These are phyloP conservation scores for Coemansia pectinata DNA, from an alignment of 192 early-diverging fungal species.

Conservation along the genomic window DNA sequence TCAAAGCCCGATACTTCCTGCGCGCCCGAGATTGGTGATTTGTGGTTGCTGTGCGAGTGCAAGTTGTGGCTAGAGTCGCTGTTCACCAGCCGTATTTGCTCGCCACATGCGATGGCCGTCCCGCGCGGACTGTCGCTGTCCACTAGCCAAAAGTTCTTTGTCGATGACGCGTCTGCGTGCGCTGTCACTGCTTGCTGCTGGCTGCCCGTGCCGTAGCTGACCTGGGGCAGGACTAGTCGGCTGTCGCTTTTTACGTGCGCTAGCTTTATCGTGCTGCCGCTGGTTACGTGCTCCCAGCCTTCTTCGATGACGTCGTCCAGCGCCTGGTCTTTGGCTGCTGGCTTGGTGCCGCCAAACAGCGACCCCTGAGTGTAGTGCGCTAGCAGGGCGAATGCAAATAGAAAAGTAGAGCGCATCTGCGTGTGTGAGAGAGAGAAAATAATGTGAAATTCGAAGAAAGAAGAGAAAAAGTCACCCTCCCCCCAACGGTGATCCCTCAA, in stretches of 20 bases:
- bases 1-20: slow-evolving; percentile 56
- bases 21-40: slow-evolving; percentile 44
- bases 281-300: slow-evolving; percentile 46
- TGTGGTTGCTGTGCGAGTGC: slow-evolving; percentile 46
- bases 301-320: slow-evolving; percentile 12
- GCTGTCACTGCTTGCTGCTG: slow-evolving; percentile 53
- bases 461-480: background rate
- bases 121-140: slow-evolving; percentile 19
- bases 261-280: slow-evolving; percentile 49
- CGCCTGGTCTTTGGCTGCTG: background rate
- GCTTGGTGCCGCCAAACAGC: slow-evolving; percentile 13
- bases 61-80: slow-evolving; percentile 44
- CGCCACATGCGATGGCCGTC: slow-evolving; percentile 21
- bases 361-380: background rate
- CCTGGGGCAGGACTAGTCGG: slow-evolving; percentile 48
- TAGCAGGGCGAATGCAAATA: background rate
- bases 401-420: background rate
- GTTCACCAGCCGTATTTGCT: slow-evolving; percentile 34
- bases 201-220: slow-evolving; percentile 55
- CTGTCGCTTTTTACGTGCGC: slow-evolving; percentile 29
- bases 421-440: background rate
- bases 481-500: background rate
- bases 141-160: slow-evolving; percentile 39
- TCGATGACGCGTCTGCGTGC: slow-evolving; percentile 16
- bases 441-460: background rate